phyloP scores from a whole-genome alignment of 345 rosid species.

The Rubroshorea leprosula region DNA sequence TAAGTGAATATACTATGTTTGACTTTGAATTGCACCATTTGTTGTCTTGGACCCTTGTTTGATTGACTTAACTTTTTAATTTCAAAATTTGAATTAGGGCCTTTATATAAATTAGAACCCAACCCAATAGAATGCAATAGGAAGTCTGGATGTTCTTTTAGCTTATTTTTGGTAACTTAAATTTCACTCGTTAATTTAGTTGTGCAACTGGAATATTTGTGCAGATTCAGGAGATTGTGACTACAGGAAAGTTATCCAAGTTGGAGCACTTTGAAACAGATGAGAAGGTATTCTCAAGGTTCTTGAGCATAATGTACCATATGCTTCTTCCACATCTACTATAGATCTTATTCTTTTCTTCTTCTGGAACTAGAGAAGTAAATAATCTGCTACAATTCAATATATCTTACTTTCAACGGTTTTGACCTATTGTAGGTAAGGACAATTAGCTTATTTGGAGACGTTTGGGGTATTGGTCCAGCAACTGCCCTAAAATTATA shows the following conservation, averaged over 20 bases:
- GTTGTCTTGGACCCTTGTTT: slow-evolving; percentile 7
- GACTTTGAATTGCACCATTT: background rate
- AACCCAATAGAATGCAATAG: too few species aligned
- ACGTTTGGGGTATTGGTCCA: slow-evolving; percentile 98
- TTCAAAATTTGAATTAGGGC: background rate
- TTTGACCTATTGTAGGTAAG: slow-evolving; percentile 49
- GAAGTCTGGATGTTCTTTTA: too few species aligned
- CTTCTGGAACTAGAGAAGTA: background rate
- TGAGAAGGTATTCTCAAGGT: slow-evolving; percentile 61
- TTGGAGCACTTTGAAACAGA: slow-evolving; percentile 91
- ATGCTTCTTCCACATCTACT: background rate
- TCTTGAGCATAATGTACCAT: background rate
- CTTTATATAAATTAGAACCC: background rate
- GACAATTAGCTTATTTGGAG: slow-evolving; percentile 78
- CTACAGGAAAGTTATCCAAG: slow-evolving; percentile 82
- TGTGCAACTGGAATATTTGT: slow-evolving; percentile 16
- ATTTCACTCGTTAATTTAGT: slow-evolving; percentile 1
- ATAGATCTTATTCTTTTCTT: background rate
- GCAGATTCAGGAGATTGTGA: slow-evolving; percentile 93
- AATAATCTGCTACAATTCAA: background rate
- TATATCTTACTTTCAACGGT: background rate
- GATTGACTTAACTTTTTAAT: background rate
- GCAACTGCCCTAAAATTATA: slow-evolving; percentile 87
- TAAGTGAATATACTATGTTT: slow-evolving; percentile 31
- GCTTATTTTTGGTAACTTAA: too few species aligned